These are phyloP conservation scores for Alternaria infectoria DNA, from an alignment of 2,329 filamentous ascomycete genomes.

Conservation along the genomic window DNA sequence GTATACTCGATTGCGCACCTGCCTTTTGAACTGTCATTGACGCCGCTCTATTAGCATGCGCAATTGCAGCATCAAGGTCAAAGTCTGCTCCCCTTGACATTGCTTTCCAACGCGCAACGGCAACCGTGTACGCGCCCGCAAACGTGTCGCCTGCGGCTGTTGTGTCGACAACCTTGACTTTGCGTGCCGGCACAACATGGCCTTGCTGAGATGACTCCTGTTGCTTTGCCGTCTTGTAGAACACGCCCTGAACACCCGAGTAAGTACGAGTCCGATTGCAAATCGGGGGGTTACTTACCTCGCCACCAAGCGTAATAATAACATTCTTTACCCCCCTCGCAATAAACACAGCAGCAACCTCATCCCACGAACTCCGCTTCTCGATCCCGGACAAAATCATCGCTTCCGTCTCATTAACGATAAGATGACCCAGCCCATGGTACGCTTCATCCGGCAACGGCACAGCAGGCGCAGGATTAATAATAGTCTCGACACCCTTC, in stretches of 20 bases:
- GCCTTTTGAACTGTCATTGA: conserved; percentile 69
- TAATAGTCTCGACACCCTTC: conserved; percentile 62
- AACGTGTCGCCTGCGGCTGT: conserved; percentile 96
- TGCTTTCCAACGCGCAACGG: conserved; percentile 62
- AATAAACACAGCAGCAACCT: conserved; percentile 62
- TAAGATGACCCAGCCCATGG: conserved; percentile 72
- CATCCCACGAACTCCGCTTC: conserved; percentile 41
- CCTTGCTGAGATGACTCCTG: conserved; percentile 53
- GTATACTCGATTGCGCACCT: conserved; percentile 71
- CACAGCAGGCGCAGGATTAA: conserved; percentile 82
- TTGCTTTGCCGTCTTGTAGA: conserved; percentile 53
- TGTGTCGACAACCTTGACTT: conserved; percentile 84
- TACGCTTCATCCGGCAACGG: conserved; percentile 71
- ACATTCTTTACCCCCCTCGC: conserved; percentile 74
- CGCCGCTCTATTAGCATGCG: conserved; percentile 67
- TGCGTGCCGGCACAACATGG: conserved; percentile 64
- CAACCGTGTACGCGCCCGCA: conserved; percentile 83
- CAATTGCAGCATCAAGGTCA: conserved; percentile 64
- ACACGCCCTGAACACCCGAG: conserved; percentile 42
- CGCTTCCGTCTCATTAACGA: conserved; percentile 92
- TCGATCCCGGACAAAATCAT: conserved; percentile 69
- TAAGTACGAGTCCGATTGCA: conserved; percentile 22
- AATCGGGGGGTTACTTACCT: conserved; percentile 56
- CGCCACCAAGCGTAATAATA: conserved; percentile 81
- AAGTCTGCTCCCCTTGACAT: conserved; percentile 51